Conservation (phyloP, 108 stramenopile species). For the Fistulifera pelliculosa region DNA sequence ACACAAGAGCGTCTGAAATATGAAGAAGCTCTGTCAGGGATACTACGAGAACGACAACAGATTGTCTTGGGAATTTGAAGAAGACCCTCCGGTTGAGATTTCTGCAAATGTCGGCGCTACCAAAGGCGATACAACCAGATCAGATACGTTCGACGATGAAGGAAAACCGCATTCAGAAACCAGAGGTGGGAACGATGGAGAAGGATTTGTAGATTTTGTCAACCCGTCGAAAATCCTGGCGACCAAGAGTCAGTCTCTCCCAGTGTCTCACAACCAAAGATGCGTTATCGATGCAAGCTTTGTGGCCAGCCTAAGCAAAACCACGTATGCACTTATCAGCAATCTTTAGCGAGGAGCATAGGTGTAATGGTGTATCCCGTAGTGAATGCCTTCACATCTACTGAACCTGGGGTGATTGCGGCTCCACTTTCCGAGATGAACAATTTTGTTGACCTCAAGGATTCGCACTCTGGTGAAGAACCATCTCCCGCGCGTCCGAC, state of each 20-base stretch:
- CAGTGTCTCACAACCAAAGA: slow-evolving; percentile 17
- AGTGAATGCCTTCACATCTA: slow-evolving; percentile 61
- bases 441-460: slow-evolving; percentile 42
- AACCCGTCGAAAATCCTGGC: not conserved
- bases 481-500: slow-evolving; percentile 32
- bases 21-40: slow-evolving; percentile 43
- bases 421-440: slow-evolving; percentile 71
- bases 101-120: slow-evolving; percentile 6
- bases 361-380: slow-evolving; percentile 68
- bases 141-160: slow-evolving; percentile 7
- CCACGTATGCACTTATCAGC: slow-evolving; percentile 59
- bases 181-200: slow-evolving; percentile 1
- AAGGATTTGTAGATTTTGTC: not conserved
- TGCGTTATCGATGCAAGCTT: slow-evolving; percentile 68
- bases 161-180: not conserved
- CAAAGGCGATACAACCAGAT: slow-evolving; percentile 14
- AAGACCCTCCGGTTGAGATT: slow-evolving; percentile 48
- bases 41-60: slow-evolving; percentile 77
- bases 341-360: slow-evolving; percentile 61
- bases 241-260: slow-evolving; percentile 1
- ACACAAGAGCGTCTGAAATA: slow-evolving; percentile 18
- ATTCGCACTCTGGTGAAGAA: slow-evolving; percentile 21
- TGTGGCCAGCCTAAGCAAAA: slow-evolving; percentile 77
- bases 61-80: slow-evolving; percentile 79
- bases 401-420: slow-evolving; percentile 62